Conservation (phyloP, 2,329 filamentous ascomycete genomes). For the Drechslera avenae region DNA sequence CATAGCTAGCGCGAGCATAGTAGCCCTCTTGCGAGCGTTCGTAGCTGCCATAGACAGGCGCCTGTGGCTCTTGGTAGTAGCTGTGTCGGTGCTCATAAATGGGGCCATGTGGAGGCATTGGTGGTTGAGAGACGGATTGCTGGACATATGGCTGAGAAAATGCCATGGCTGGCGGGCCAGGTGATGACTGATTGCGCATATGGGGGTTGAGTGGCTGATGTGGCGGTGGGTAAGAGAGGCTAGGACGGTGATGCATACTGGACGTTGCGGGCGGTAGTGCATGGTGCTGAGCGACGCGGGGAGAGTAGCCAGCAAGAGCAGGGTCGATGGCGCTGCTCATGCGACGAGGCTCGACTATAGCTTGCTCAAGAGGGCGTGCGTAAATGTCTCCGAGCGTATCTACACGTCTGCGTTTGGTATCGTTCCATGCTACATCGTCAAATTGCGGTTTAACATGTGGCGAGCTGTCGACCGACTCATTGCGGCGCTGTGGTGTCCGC, state of each 20-base stretch:
- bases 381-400: conserved; percentile 35
- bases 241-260: conserved; percentile 35
- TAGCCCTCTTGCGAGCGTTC: conserved; percentile 28
- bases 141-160: conserved; percentile 19
- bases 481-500: conserved; percentile 37
- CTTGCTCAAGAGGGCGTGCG: conserved; percentile 23
- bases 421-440: conserved; percentile 37
- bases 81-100: conserved; percentile 30
- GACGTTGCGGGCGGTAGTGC: conserved; percentile 9
- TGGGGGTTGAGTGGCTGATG: conserved; percentile 18
- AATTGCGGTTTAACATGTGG: conserved; percentile 34
- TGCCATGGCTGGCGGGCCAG: conserved; percentile 20
- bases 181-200: conserved; percentile 37
- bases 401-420: conserved; percentile 35
- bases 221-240: conserved; percentile 31
- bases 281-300: conserved; percentile 11
- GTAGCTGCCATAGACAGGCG: conserved; percentile 23
- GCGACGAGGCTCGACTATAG: conserved; percentile 22
- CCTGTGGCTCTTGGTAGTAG: conserved; percentile 37
- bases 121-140: conserved; percentile 14
- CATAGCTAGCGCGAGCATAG: conserved; percentile 23
- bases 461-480: conserved; percentile 36
- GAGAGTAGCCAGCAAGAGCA: conserved; percentile 24
- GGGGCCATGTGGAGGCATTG: conserved; percentile 11
- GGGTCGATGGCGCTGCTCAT: conserved; percentile 32